Evolutionary conservation across 768 basidiomycete species (phyloP).

Genomic region (Amanita fuliginea): DNA sequence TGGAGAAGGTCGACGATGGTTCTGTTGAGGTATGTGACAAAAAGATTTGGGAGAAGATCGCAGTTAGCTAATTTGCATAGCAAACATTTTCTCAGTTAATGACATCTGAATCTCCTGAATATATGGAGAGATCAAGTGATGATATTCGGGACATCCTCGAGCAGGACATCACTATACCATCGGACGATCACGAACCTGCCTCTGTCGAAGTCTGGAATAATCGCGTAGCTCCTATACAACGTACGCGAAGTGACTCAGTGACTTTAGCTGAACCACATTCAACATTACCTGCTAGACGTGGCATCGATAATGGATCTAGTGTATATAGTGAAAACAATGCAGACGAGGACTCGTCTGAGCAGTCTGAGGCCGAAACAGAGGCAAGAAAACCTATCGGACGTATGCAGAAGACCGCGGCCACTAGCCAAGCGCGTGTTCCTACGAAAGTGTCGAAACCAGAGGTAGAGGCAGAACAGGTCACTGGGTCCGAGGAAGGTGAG

Average conservation of each 20-base stretch:
- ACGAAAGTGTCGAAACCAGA: neutral
- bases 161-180: conserved; percentile 2
- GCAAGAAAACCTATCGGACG: neutral
- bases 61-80: neutral
- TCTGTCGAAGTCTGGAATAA: too few species aligned
- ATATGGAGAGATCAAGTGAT: neutral
- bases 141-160: conserved; percentile 2
- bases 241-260: neutral
- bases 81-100: conserved; percentile 1
- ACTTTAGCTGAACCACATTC: conserved; percentile 1
- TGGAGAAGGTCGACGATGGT: neutral
- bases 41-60: neutral
- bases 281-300: neutral
- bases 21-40: neutral
- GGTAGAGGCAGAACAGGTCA: neutral
- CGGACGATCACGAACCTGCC: neutral
- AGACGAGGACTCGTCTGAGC: neutral
- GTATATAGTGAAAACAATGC: too few species aligned
- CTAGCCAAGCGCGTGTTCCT: neutral
- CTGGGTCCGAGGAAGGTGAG: neutral
- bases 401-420: neutral
- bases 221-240: too few species aligned
- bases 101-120: neutral
- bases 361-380: neutral
- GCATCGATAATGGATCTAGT: neutral